Conservation (phyloP, 176 grass and related monocot genomes). For the Tuctoria greenei region DNA sequence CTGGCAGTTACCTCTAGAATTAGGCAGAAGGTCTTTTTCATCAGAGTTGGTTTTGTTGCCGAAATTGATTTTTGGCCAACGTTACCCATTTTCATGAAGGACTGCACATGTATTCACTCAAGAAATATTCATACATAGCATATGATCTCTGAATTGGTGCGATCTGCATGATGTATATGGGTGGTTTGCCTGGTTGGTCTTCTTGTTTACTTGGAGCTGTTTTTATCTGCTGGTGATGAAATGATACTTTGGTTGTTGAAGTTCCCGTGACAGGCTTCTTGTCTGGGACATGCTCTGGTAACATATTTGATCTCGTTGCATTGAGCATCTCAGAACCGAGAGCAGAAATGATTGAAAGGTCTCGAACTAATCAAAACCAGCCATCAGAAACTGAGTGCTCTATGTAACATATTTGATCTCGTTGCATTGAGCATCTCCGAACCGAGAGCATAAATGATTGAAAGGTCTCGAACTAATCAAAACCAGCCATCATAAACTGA, state of each 20-base stretch:
- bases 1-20: neutral
- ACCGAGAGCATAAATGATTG: neutral
- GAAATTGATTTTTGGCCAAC: neutral
- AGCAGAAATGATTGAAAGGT: neutral
- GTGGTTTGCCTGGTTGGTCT: neutral
- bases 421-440: neutral
- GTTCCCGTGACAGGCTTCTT: neutral
- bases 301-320: neutral
- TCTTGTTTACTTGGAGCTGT: neutral
- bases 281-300: neutral
- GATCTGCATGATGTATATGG: neutral
- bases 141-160: neutral
- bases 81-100: neutral
- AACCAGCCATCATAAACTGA: neutral
- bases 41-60: neutral
- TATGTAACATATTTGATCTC: neutral
- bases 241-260: neutral
- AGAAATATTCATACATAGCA: conserved; percentile 9
- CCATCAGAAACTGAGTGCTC: neutral
- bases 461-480: neutral
- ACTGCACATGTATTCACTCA: neutral
- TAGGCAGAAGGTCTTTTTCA: neutral
- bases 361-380: neutral
- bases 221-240: conserved; percentile 5
- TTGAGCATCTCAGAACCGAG: neutral